Conservation (phyloP, 768 basidiomycete genomes). For the Mycena sanguinolenta region DNA sequence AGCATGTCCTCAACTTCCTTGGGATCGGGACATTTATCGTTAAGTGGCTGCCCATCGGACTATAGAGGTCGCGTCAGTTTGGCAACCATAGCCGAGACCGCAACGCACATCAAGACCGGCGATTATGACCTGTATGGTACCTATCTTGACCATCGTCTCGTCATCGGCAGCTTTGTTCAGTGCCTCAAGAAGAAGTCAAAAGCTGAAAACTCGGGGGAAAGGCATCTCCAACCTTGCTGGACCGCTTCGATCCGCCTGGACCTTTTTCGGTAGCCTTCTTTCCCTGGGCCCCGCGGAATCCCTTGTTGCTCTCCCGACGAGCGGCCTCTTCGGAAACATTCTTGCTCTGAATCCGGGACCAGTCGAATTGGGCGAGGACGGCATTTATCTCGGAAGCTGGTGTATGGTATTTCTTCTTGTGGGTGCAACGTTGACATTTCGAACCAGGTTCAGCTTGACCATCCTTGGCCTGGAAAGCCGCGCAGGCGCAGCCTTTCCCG, state of each 20-base stretch:
- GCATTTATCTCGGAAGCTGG: neutral
- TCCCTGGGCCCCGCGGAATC: neutral
- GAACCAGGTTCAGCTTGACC: too few relatives aligned
- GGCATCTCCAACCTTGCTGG: neutral
- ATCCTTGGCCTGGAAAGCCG: too few relatives aligned
- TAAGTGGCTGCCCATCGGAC: neutral
- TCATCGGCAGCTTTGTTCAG: neutral
- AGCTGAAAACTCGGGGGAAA: too few relatives aligned
- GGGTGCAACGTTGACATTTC: too few relatives aligned
- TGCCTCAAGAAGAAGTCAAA: neutral
- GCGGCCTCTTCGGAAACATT: neutral
- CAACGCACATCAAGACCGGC: conserved; percentile 7
- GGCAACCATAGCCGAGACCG: neutral
- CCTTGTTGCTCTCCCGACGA: neutral
- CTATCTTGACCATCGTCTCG: neutral
- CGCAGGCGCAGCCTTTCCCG: too few relatives aligned
- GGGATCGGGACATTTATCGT: neutral
- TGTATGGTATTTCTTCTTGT: conserved; percentile 1
- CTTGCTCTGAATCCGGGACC: neutral
- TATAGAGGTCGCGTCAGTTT: neutral
- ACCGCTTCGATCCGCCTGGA: too few relatives aligned
- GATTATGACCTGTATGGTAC: too few relatives aligned
- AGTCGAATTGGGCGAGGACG: neutral
- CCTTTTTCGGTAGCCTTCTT: too few relatives aligned
- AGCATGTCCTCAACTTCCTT: conserved; percentile 8